These are phyloP conservation scores for Botrytis paeoniae DNA, from an alignment of 2,329 filamentous ascomycete species.

Conservation along the genomic window DNA sequence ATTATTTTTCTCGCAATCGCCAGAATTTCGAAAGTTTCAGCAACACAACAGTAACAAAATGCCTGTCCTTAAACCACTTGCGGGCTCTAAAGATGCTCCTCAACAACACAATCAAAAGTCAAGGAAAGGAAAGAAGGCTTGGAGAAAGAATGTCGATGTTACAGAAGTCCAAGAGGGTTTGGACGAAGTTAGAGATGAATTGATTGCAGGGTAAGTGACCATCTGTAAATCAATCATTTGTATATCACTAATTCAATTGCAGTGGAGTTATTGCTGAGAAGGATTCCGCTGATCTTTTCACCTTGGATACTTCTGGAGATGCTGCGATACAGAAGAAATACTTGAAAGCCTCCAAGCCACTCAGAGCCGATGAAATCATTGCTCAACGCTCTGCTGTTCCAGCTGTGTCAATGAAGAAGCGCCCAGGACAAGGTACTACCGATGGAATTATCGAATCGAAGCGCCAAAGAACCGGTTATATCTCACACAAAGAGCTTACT, in stretches of 20 bases:
- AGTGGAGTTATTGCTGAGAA: slow-evolving; percentile 87
- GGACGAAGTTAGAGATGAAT: slow-evolving; percentile 79
- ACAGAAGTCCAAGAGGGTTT: slow-evolving; percentile 81
- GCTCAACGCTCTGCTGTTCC: slow-evolving; percentile 78
- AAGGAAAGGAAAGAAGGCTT: slow-evolving; percentile 96
- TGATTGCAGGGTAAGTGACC: slow-evolving; percentile 73
- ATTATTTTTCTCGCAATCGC: slow-evolving; percentile 14
- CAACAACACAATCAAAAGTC: slow-evolving; percentile 84
- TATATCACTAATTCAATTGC: slow-evolving; percentile 24
- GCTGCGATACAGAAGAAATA: slow-evolving; percentile 61
- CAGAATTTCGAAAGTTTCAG: not conserved
- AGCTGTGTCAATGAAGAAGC: slow-evolving; percentile 75
- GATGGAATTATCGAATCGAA: slow-evolving; percentile 73
- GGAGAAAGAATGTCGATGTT: slow-evolving; percentile 97
- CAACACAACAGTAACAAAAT: slow-evolving; percentile 27
- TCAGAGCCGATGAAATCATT: slow-evolving; percentile 92
- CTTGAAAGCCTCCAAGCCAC: slow-evolving; percentile 67
- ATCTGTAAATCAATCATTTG: not conserved
- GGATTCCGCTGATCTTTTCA: slow-evolving; percentile 78
- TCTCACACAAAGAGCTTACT: slow-evolving; percentile 79
- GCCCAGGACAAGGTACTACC: slow-evolving; percentile 64
- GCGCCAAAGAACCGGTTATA: slow-evolving; percentile 71
- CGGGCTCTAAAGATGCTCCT: slow-evolving; percentile 59
- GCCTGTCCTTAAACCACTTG: slow-evolving; percentile 36
- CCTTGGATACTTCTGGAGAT: slow-evolving; percentile 73